phyloP scores from a whole-genome alignment of 2,329 filamentous ascomycete species.

The Penicillium sp. region DNA sequence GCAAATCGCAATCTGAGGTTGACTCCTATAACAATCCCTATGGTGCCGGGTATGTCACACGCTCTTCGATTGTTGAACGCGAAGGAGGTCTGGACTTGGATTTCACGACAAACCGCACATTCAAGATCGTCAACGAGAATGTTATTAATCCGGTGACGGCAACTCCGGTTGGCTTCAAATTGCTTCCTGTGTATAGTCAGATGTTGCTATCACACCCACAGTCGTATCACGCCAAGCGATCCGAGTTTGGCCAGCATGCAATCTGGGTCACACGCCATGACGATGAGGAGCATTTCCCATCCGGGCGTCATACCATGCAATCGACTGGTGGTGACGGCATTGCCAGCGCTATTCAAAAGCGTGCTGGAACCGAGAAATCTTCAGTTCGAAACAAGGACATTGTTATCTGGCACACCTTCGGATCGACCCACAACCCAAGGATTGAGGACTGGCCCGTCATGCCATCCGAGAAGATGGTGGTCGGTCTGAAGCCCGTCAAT shows the following conservation, averaged over 20 bases:
- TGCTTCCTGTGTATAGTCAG: not conserved
- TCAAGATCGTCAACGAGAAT: slow-evolving; percentile 8
- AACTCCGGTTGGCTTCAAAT: slow-evolving; percentile 4
- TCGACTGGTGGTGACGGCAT: not conserved
- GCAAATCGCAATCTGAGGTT: too few species aligned
- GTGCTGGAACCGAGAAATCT: not conserved
- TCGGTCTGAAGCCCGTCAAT: slow-evolving; percentile 33
- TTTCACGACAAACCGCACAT: not conserved
- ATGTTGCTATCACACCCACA: not conserved
- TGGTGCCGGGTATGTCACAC: not conserved
- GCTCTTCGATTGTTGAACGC: not conserved
- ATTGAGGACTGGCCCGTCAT: slow-evolving; percentile 38
- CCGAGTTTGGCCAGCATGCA: not conserved
- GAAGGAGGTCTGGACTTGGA: not conserved
- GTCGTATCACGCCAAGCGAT: not conserved
- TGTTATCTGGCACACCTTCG: slow-evolving; percentile 38
- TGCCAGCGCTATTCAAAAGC: not conserved
- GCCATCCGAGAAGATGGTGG: slow-evolving; percentile 46
- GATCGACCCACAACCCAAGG: slow-evolving; percentile 36
- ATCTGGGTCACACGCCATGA: slow-evolving; percentile 5
- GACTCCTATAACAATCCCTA: not conserved
- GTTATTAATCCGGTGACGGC: not conserved
- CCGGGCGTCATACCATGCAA: not conserved
- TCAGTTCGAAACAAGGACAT: slow-evolving; percentile 29
- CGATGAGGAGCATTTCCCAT: not conserved